Conservation (phyloP, 2,329 filamentous ascomycete species). For the Colletotrichum phormii region DNA sequence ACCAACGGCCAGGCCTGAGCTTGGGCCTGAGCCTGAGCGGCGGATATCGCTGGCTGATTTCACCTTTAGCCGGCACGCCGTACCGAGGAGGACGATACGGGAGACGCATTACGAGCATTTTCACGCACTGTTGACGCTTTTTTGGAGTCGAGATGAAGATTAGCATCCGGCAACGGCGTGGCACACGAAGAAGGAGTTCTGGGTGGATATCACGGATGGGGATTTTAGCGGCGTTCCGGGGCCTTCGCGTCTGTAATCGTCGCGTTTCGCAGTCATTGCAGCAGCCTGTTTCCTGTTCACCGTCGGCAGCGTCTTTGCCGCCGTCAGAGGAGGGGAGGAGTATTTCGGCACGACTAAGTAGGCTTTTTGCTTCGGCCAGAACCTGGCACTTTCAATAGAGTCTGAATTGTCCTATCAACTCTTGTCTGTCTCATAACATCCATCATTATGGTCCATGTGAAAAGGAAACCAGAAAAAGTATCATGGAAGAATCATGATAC, state of each 20-base stretch:
- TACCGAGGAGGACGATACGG: conserved; percentile 5
- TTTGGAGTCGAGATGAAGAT: conserved; percentile 35
- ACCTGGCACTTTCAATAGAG: conserved; percentile 32
- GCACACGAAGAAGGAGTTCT: conserved; percentile 35
- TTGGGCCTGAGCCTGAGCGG: not conserved
- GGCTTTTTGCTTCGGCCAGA: conserved; percentile 33
- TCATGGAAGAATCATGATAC: not conserved
- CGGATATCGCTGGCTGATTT: not conserved
- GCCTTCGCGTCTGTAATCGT: conserved; percentile 30
- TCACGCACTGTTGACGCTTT: conserved; percentile 27
- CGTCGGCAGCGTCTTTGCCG: not conserved
- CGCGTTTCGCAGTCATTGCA: conserved; percentile 23
- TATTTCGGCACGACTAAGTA: conserved; percentile 31
- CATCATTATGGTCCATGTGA: not conserved
- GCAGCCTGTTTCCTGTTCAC: not conserved
- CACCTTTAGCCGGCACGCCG: not conserved
- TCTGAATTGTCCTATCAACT: conserved; percentile 25
- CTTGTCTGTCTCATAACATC: not conserved
- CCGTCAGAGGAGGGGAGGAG: conserved; percentile 13
- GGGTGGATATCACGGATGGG: conserved; percentile 37
- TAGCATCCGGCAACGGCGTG: conserved; percentile 38
- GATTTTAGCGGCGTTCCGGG: conserved; percentile 34
- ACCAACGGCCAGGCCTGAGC: conserved; percentile 36
- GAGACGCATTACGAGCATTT: conserved; percentile 30
- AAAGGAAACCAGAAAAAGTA: not conserved